Conservation (phyloP, 2,329 filamentous ascomycete genomes). For the Fusarium sp. region DNA sequence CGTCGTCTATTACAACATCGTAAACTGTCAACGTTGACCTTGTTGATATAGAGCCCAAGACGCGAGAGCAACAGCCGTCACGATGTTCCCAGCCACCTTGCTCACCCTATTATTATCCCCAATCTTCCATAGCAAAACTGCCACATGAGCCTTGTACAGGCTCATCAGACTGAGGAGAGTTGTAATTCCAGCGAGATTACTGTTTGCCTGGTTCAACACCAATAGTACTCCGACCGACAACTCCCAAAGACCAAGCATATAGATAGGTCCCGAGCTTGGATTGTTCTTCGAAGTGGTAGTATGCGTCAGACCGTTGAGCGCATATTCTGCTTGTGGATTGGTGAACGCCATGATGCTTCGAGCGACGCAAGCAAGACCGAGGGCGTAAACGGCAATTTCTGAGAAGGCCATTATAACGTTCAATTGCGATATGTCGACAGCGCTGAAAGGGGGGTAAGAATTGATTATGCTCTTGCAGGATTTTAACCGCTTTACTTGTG, state of each 20-base stretch:
- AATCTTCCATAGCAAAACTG: not conserved
- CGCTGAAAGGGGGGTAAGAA: no score
- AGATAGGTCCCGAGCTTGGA: constrained; percentile 5
- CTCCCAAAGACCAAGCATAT: constrained; percentile 21
- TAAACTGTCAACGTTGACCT: no score
- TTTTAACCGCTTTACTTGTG: no score
- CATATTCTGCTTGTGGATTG: constrained; percentile 14
- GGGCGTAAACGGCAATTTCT: not conserved
- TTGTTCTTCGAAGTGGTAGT: not conserved
- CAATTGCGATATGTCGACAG: accelerated
- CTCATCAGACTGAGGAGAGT: constrained; percentile 4
- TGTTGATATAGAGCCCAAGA: not conserved
- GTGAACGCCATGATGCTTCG: constrained; percentile 21
- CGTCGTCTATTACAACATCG: no score
- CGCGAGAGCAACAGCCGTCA: not conserved
- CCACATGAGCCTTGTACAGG: constrained; percentile 6
- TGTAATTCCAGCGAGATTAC: not conserved
- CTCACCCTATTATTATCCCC: not conserved
- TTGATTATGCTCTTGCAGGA: not conserved
- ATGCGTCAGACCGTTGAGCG: constrained; percentile 11
- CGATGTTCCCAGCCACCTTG: not conserved
- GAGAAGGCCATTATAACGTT: not conserved
- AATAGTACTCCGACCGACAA: not conserved
- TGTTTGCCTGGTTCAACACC: not conserved
- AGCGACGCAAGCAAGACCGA: not conserved